These are phyloP conservation scores for Fusarium keratoplasticum DNA, from an alignment of 2,329 filamentous ascomycete species.

Conservation along the genomic window DNA sequence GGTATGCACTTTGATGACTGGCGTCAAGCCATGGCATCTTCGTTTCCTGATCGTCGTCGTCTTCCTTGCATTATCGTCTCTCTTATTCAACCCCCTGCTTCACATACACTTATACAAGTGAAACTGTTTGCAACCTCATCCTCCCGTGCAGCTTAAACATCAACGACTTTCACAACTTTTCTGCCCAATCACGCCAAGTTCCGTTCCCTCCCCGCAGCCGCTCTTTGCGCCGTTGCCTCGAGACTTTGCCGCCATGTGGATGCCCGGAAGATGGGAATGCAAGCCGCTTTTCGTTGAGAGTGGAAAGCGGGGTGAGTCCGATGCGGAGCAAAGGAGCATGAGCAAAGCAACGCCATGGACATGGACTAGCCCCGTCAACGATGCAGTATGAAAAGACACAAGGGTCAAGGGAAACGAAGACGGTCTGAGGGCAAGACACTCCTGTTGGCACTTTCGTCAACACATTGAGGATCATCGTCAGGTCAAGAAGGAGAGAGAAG, in stretches of 20 bases:
- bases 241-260: constrained; percentile 30
- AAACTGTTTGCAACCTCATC: not conserved
- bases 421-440: not conserved
- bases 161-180: not conserved
- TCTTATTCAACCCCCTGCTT: not conserved
- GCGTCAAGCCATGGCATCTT: not conserved
- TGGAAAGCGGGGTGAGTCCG: constrained; percentile 32
- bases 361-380: constrained; percentile 1
- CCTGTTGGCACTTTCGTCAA: not conserved
- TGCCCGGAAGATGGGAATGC: constrained; percentile 30
- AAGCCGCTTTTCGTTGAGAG: constrained; percentile 31
- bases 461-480: not conserved
- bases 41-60: not conserved
- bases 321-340: constrained; percentile 42
- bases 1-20: not conserved
- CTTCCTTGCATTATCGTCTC: not conserved
- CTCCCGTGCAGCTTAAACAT: not conserved
- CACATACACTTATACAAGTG: not conserved
- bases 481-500: not conserved
- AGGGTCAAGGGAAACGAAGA: not conserved
- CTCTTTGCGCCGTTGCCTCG: constrained; percentile 37
- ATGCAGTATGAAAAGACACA: not conserved
- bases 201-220: constrained; percentile 27
- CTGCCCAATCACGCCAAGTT: constrained; percentile 21
- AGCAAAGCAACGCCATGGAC: constrained; percentile 13